Percentiles rank a stretch among this genome's conserved stretches.
Evolutionary conservation across 106 monocot genomes (phyloP).

Genomic region (Agapanthus africanus): DNA sequence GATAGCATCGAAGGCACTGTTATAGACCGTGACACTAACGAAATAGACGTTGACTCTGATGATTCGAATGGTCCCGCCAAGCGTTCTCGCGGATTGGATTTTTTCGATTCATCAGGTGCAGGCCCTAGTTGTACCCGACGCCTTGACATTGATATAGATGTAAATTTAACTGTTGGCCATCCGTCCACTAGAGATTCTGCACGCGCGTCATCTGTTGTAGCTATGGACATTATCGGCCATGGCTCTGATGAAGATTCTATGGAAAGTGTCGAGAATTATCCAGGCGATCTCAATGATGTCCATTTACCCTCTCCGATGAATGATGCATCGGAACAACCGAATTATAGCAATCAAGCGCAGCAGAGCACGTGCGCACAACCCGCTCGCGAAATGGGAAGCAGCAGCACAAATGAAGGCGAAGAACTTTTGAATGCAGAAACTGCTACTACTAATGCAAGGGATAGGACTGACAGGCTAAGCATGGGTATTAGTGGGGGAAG

Average conservation of each 20-base stretch:
- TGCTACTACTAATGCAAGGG: conserved; percentile 57
- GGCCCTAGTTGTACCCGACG: conserved; percentile 57
- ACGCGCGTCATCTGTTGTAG: conserved; percentile 88
- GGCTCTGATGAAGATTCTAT: conserved; percentile 66
- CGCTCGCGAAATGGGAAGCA: conserved; percentile 69
- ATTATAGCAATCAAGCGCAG: conserved; percentile 83
- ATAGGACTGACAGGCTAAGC: conserved; percentile 76
- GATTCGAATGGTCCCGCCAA: conserved; percentile 60
- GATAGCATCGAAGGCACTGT: conserved; percentile 97
- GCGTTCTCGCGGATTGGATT: conserved; percentile 51
- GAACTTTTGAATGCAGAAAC: conserved; percentile 85
- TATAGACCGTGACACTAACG: conserved; percentile 78
- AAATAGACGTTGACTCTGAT: conserved; percentile 66
- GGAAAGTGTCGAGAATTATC: conserved; percentile 99
- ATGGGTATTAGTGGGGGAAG: conserved; percentile 95
- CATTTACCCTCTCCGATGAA: conserved; percentile 60
- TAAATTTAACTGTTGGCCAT: conserved; percentile 34
- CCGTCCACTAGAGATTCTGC: conserved; percentile 65
- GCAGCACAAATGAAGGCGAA: conserved; percentile 90
- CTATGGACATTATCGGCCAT: conserved; percentile 74
- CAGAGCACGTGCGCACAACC: conserved; percentile 66
- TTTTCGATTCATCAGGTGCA: conserved; percentile 72
- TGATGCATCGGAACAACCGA: conserved; percentile 48
- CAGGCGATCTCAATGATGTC: conserved; percentile 61
- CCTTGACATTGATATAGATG: conserved; percentile 61